A percentile compares a stretch with the other conserved stretches of the same genome.
These are phyloP conservation scores for Sinapis alba DNA, from an alignment of 441 rosid genomes.

Conservation along the genomic window DNA sequence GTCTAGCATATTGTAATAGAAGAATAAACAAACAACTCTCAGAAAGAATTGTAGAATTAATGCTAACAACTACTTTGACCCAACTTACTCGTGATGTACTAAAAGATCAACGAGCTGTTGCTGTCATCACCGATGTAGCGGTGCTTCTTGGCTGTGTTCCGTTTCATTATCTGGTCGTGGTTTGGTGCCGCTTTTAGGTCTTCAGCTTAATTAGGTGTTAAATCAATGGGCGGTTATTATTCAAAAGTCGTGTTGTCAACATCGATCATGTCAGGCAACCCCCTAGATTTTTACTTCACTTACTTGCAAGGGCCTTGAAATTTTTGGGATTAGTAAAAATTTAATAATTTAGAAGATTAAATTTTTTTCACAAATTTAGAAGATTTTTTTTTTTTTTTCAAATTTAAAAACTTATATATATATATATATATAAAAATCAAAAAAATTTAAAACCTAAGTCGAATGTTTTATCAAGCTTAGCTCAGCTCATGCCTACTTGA, in stretches of 20 bases:
- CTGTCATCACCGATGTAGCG: not conserved
- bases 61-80: slow-evolving; percentile 16
- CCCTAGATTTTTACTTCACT: slow-evolving; percentile 29
- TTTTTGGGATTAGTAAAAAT: no score
- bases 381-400: no score
- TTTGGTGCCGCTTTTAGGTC: not conserved
- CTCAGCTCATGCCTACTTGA: no score
- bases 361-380: no score
- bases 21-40: not conserved
- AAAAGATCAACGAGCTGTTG: not conserved
- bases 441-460: no score
- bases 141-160: not conserved
- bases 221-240: not conserved
- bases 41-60: slow-evolving; percentile 3
- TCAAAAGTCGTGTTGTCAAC: not conserved
- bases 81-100: not conserved
- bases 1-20: not conserved
- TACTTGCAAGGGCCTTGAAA: no score
- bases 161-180: not conserved
- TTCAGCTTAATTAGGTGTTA: not conserved
- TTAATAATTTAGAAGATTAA: no score
- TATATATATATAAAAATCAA: no score
- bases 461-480: no score
- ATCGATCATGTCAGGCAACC: slow-evolving; percentile 16
- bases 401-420: no score